phyloP scores from a whole-genome alignment of 2,329 filamentous ascomycete species.

The Ophiocordyceps camponoti-floridani region DNA sequence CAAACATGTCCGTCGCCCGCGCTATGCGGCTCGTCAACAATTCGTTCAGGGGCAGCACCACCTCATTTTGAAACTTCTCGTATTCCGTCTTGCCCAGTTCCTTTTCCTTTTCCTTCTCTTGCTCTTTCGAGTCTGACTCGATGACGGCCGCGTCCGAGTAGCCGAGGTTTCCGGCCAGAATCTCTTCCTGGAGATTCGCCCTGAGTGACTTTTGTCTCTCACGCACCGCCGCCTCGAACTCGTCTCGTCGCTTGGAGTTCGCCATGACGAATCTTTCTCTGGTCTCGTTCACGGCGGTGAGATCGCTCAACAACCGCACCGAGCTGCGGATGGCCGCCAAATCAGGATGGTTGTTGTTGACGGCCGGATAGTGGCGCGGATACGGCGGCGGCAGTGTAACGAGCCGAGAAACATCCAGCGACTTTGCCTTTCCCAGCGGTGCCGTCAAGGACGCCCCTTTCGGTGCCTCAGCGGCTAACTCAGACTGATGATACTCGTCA shows the following conservation, averaged over 20 bases:
- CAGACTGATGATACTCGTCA: conserved; percentile 13
- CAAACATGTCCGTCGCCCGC: conserved; percentile 59
- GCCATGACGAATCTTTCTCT: conserved; percentile 42
- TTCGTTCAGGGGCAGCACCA: conserved; percentile 71
- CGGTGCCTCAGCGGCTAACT: conserved; percentile 26
- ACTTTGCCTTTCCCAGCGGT: conserved; percentile 25
- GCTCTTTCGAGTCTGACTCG: conserved; percentile 53
- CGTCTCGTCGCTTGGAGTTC: conserved; percentile 39
- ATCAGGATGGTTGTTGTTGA: conserved; percentile 90
- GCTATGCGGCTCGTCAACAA: conserved; percentile 60
- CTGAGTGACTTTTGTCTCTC: conserved; percentile 47
- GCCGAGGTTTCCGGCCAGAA: conserved; percentile 59
- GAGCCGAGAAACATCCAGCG: conserved; percentile 75
- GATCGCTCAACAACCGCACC: conserved; percentile 56
- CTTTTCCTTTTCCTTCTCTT: conserved; percentile 54
- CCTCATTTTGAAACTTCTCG: conserved; percentile 64
- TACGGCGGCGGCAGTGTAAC: conserved; percentile 89
- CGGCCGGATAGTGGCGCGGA: conserved; percentile 82
- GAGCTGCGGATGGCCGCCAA: conserved; percentile 59
- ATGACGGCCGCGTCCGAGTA: conserved; percentile 72
- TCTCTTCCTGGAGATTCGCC: conserved; percentile 59
- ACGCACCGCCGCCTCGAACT: conserved; percentile 28
- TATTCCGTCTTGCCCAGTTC: conserved; percentile 65
- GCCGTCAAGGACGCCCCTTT: conserved; percentile 23
- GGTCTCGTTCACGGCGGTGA: conserved; percentile 51